Evolutionary conservation across 805 yeast genomes (phyloP).

Genomic region (Candida insectorum): DNA sequence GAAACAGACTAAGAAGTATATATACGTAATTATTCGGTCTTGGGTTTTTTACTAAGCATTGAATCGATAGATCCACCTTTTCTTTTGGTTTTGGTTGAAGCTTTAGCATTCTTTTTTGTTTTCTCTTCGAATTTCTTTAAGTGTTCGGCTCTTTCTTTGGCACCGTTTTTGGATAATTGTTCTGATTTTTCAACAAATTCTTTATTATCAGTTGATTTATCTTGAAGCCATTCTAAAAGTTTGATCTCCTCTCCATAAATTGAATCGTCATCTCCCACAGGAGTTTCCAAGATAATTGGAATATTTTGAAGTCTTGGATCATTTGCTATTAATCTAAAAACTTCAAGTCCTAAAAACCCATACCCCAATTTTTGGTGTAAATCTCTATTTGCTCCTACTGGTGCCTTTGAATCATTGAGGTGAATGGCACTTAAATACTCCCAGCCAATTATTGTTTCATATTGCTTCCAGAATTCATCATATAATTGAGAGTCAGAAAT

Average conservation of each 20-base stretch:
- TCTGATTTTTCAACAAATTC: slow-evolving; percentile 50
- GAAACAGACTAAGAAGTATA: no score
- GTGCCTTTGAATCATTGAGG: slow-evolving; percentile 93
- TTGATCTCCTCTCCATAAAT: slow-evolving; percentile 80
- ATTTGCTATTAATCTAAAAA: slow-evolving; percentile 76
- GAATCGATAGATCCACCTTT: slow-evolving; percentile 10
- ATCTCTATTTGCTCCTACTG: slow-evolving; percentile 84
- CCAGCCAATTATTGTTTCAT: slow-evolving; percentile 71
- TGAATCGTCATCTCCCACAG: slow-evolving; percentile 62
- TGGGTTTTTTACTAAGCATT: slow-evolving; percentile 9
- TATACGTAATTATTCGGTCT: slow-evolving; percentile 2
- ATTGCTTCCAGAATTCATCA: slow-evolving; percentile 68
- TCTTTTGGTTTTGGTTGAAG: slow-evolving; percentile 1
- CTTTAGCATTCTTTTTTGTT: slow-evolving; percentile 17
- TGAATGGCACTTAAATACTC: slow-evolving; percentile 79
- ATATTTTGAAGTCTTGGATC: slow-evolving; percentile 55
- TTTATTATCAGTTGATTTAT: slow-evolving; percentile 46
- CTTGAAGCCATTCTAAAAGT: slow-evolving; percentile 77
- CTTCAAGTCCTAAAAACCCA: slow-evolving; percentile 86
- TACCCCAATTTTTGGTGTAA: slow-evolving; percentile 85
- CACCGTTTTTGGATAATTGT: slow-evolving; percentile 58
- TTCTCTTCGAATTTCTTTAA: slow-evolving; percentile 62
- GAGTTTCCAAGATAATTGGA: slow-evolving; percentile 88
- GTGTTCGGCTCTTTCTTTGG: slow-evolving; percentile 66
- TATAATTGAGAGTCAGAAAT: slow-evolving; percentile 57